These are phyloP conservation scores for Phaeoacremonium minimum DNA, from an alignment of 2,329 filamentous ascomycete species.

Conservation along the genomic window DNA sequence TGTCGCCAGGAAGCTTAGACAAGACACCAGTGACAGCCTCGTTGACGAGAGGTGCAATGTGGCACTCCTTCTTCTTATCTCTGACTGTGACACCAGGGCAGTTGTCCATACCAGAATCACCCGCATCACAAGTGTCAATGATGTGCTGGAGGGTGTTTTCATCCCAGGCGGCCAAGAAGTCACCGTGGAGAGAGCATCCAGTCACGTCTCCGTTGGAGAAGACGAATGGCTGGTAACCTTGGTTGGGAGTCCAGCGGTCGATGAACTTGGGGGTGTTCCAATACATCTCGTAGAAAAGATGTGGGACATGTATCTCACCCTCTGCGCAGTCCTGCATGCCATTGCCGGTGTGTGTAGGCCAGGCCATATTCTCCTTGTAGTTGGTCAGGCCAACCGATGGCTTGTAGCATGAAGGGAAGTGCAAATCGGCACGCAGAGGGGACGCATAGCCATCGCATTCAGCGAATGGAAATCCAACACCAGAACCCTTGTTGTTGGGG, in stretches of 20 bases:
- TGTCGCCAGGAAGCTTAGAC: conserved; percentile 48
- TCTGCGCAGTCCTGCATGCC: conserved; percentile 49
- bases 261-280: conserved; percentile 52
- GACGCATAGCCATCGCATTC: conserved; percentile 62
- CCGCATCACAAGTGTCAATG: conserved; percentile 61
- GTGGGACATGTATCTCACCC: conserved; percentile 50
- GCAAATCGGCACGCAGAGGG: conserved; percentile 61
- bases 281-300: conserved; percentile 57
- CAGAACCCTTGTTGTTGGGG: conserved; percentile 48
- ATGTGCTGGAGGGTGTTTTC: conserved; percentile 59
- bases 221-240: conserved; percentile 60
- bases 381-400: conserved; percentile 54
- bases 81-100: conserved; percentile 57
- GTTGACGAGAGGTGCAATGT: conserved; percentile 39
- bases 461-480: conserved; percentile 64
- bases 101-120: conserved; percentile 55
- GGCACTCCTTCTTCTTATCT: conserved; percentile 41
- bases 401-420: conserved; percentile 73
- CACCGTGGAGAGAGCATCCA: conserved; percentile 66
- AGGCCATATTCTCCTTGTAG: conserved; percentile 63
- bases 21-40: conserved; percentile 40
- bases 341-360: conserved; percentile 43
- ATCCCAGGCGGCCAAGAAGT: conserved; percentile 74
- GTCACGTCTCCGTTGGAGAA: conserved; percentile 66
- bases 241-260: conserved; percentile 48